Base-by-base conservation (phyloP, 1,284 basidiomycete genomes). In the Cutaneotrichosporon cavernicola region DNA sequence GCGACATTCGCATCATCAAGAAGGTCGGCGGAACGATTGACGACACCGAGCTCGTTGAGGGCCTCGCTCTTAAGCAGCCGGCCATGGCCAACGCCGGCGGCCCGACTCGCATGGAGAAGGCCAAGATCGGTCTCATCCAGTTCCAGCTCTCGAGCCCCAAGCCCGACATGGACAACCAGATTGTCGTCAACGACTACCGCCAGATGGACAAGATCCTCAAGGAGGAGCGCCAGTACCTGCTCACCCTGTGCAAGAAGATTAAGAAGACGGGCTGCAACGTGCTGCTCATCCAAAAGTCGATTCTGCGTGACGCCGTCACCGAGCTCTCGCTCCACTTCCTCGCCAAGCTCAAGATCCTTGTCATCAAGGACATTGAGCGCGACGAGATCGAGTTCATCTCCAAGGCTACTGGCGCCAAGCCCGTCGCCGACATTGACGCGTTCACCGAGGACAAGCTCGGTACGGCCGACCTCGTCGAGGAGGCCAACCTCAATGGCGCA, bases 131-230 rank as follows among this genome's bases (percentile, higher is more conserved):
- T 52, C 88, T 99, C 69, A 93, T 98, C 72, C 97, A 99, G 81
- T 99, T 99, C 87, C 97, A 99, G 81, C 86, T 99, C 61, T 92
- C 90, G 72, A 92, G 93, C 58, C 97, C 97, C 22, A 99, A 99
- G 82, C 97, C 97, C 9, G 97, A 99, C 77, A 99, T 99, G 97
- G 97, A 99, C 83, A 99, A 99, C 84, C 97, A 97, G 43, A 95
- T 99, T 56, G 90, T 99, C 52, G 97, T 99, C 73, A 99, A 97
- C 75, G 96, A 99, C 82, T 99, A 99, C 84, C 89, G 97, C 46
- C 97, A 99, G 82, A 99, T 99, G 96, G 97, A 99, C 86, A 98
- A 97, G 82, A 96, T 99, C 69, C 89, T 99, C 80, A 99, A 99
- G 82, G 97, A 99, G 82, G 96, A 96, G 71, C 90, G 96, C 56